Evolutionary conservation across 768 basidiomycete genomes (phyloP).

Genomic region (Mycena metata): DNA sequence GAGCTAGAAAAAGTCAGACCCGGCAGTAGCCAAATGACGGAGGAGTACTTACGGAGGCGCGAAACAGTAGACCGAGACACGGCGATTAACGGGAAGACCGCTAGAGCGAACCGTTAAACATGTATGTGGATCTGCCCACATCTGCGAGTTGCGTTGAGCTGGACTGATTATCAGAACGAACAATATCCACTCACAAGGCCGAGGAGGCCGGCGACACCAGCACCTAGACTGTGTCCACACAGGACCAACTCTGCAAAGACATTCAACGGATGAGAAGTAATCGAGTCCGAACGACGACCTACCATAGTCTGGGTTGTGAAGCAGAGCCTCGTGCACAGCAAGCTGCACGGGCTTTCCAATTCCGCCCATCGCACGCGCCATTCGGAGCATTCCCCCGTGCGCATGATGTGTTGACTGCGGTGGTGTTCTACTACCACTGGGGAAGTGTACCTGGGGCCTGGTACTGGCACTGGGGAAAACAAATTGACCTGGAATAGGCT

Average conservation of each 20-base stretch:
- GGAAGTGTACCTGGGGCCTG: constrained; percentile 14
- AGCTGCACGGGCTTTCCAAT: constrained; percentile 82
- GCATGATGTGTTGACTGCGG: constrained; percentile 66
- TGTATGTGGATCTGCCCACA: constrained; percentile 88
- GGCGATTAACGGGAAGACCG: constrained; percentile 75
- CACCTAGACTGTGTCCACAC: constrained; percentile 88
- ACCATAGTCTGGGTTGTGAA: constrained; percentile 81
- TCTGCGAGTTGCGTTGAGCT: constrained; percentile 56
- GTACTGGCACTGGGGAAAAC: constrained; percentile 49
- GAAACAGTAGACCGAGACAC: constrained; percentile 82
- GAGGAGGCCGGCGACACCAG: constrained; percentile 82
- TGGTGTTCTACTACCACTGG: constrained; percentile 36
- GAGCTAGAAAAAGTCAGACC: constrained; percentile 57
- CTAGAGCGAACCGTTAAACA: constrained; percentile 78
- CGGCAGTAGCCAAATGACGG: constrained; percentile 2
- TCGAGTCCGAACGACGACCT: constrained; percentile 43
- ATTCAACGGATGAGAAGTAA: neutral
- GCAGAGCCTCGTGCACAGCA: constrained; percentile 78
- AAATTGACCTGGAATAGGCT: constrained; percentile 53
- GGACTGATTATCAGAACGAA: neutral
- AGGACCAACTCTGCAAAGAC: constrained; percentile 72
- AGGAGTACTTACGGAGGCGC: constrained; percentile 75
- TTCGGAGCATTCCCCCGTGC: constrained; percentile 84
- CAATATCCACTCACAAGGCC: constrained; percentile 69
- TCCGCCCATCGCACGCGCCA: constrained; percentile 85